Conservation (phyloP, 169 alveolate genomes). For the Theileria equi region DNA sequence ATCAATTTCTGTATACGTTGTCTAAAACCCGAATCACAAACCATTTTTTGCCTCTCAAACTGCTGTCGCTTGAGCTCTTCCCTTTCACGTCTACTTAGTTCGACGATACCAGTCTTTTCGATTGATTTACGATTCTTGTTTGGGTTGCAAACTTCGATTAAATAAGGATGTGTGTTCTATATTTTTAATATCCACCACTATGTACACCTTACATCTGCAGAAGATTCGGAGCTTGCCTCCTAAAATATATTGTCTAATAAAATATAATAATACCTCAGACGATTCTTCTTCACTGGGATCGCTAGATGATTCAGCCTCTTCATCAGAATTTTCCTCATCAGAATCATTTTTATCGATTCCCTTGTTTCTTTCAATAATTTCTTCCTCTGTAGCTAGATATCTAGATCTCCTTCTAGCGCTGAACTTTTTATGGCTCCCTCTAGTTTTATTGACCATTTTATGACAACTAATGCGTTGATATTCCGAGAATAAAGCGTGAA, state of each 20-base stretch:
- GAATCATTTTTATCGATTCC: not conserved
- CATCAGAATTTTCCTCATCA: slow-evolving; percentile 24
- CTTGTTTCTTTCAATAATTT: slow-evolving; percentile 54
- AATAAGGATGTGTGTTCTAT: slow-evolving; percentile 30
- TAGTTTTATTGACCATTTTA: slow-evolving; percentile 37
- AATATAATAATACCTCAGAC: not conserved
- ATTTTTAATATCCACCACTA: not conserved
- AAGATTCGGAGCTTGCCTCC: not conserved
- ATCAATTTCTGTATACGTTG: slow-evolving; percentile 25
- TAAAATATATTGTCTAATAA: not conserved
- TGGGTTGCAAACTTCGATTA: slow-evolving; percentile 47
- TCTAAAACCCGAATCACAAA: not conserved
- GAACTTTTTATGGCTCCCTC: slow-evolving; percentile 63
- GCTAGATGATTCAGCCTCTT: slow-evolving; percentile 4
- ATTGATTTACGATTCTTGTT: slow-evolving; percentile 30
- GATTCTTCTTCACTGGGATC: not conserved
- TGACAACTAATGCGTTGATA: not conserved
- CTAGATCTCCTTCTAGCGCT: slow-evolving; percentile 61
- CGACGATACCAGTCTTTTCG: slow-evolving; percentile 62
- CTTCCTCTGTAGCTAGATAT: slow-evolving; percentile 63
- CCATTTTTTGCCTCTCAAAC: slow-evolving; percentile 60
- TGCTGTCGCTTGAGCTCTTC: slow-evolving; percentile 63
- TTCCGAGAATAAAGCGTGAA: not conserved
- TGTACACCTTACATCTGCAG: not conserved
- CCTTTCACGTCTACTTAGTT: slow-evolving; percentile 56